These are phyloP conservation scores for Pestalotiopsis sp. DNA, from an alignment of 2,329 filamentous ascomycete genomes.

Conservation along the genomic window DNA sequence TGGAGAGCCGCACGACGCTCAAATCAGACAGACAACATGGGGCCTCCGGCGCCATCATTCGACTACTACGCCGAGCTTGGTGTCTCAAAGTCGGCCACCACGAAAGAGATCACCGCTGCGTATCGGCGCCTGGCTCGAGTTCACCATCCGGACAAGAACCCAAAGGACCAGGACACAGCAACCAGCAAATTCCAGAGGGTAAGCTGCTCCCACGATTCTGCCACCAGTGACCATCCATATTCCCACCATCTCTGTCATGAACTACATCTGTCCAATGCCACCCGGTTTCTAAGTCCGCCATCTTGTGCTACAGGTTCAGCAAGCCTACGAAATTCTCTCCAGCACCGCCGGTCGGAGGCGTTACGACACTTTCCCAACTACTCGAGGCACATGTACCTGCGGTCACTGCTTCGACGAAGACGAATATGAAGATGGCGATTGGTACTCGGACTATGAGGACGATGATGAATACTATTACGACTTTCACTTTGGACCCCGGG, in stretches of 20 bases:
- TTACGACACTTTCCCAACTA: conserved; percentile 21
- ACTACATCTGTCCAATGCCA: background rate
- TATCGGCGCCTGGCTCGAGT: conserved; percentile 25
- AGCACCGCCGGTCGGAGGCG: conserved; percentile 18
- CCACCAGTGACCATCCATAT: no score
- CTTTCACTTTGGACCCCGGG: conserved; percentile 8
- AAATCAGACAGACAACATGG: background rate
- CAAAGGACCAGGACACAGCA: conserved; percentile 19
- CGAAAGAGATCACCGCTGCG: conserved; percentile 23
- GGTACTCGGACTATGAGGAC: conserved; percentile 8
- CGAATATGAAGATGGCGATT: conserved; percentile 1
- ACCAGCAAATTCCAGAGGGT: conserved; percentile 28
- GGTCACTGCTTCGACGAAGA: background rate
- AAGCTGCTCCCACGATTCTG: background rate
- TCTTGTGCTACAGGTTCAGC: conserved; percentile 22
- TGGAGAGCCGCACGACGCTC: background rate
- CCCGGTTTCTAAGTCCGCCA: background rate
- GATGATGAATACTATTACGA: conserved; percentile 12
- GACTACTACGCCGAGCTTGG: conserved; percentile 29
- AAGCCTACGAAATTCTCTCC: conserved; percentile 27
- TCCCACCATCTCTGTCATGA: background rate
- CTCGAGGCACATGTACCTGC: background rate
- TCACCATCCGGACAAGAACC: conserved; percentile 31
- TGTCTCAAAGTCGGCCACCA: conserved; percentile 22
- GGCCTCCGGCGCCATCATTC: conserved; percentile 10